These are phyloP conservation scores for Coemansia javaensis DNA, from an alignment of 192 early-diverging fungal genomes.

Conservation along the genomic window DNA sequence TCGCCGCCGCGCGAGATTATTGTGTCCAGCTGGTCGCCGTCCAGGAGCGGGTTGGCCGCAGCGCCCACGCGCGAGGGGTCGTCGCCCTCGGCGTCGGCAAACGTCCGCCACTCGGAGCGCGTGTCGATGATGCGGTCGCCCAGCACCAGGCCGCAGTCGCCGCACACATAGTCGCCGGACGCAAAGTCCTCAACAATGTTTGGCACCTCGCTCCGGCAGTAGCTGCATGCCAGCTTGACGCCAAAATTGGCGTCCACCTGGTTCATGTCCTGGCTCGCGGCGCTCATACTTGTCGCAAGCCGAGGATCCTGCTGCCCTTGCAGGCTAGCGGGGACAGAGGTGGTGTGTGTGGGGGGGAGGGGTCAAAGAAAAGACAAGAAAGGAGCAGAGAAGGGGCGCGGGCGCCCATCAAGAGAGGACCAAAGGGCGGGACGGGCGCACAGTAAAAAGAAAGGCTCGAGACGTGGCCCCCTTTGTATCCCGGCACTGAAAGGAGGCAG, in stretches of 20 bases:
- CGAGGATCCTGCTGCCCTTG: no score
- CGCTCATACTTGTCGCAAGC: neutral
- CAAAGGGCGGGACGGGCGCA: no score
- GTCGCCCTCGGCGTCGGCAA: conserved; percentile 18
- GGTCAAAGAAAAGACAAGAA: no score
- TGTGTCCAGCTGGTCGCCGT: conserved; percentile 21
- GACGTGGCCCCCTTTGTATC: no score
- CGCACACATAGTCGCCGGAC: conserved; percentile 86
- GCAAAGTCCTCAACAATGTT: conserved; percentile 91
- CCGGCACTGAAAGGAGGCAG: no score
- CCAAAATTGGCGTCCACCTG: neutral
- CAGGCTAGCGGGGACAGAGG: no score
- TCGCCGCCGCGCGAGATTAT: conserved; percentile 78
- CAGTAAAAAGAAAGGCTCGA: no score
- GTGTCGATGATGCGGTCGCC: conserved; percentile 92
- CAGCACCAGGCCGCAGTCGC: conserved; percentile 85
- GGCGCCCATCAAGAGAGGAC: no score
- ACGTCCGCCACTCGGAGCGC: conserved; percentile 83
- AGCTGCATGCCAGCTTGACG: conserved; percentile 51
- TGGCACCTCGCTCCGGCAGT: conserved; percentile 74
- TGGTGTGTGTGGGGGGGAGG: no score
- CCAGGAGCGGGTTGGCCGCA: conserved; percentile 11
- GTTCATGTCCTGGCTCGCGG: neutral
- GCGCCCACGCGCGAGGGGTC: conserved; percentile 23
- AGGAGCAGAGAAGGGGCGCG: no score